Base-by-base conservation (phyloP, 345 rosid genomes). In the Barbarea vulgaris region DNA sequence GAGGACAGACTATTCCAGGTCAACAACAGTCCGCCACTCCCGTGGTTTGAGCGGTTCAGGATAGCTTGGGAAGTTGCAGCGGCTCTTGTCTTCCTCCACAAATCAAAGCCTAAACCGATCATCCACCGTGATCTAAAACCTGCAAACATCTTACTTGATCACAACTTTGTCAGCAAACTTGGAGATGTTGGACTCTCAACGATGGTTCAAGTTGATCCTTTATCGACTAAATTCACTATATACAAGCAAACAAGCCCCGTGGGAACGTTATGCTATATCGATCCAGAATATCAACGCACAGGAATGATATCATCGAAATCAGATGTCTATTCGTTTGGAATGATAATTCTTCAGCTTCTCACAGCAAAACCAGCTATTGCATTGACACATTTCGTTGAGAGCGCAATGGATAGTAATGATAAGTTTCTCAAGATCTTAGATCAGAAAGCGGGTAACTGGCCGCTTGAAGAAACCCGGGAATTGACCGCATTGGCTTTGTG, bases 91-190 rank as follows among this genome's bases (percentile, higher is more conserved):
- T 91, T 87, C 72, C 97, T 94, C 75, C 98, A 94, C 84, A 85
- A 81, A 68, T 77, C 90, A 46, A 94, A 85, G 83, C 97, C 98
- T 10, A 82, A 74, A 66, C 90, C 89, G 5, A 86, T 91, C 70
- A 81, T 93, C 74, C 98, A 93, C 77, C 94, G 98, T 56, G 98
- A 93, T 79, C 77, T 93, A 51, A 94, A 94, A 77, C 98, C 98
- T 6, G 96, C 90, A 28, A 94, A 94, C 83, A 89, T 94, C 85
- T 77, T 94, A 81, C 96, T 94, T 30, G 96, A 89, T 72, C 88
- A 79, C 30, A 88, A 91, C 80, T 80, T 84, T 6, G 88, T 91
- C 31, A 94, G 97, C 91, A 94, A 94, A 81, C 84, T 94, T 2
- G 89, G 98, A 56, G 96, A 94, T 65, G 93, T 94, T 3, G 98